A percentile compares a stretch with the other conserved stretches of the same genome.
Conservation (phyloP, 495 filamentous ascomycete genomes). For the Staphylotrichum tortipilum region DNA sequence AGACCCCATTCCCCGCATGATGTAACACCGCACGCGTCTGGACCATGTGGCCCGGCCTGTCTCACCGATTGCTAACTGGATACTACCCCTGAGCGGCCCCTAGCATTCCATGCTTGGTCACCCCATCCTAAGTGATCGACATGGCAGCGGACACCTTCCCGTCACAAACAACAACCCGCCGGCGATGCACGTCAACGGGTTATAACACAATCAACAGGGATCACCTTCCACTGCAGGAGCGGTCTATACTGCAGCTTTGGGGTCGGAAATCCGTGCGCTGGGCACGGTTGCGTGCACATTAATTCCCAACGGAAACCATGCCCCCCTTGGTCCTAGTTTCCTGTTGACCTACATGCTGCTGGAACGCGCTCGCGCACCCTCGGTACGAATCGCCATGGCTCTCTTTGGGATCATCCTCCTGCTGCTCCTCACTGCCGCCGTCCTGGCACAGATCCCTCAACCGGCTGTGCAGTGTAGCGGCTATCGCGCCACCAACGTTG, state of each 20-base stretch:
- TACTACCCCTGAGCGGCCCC: background rate
- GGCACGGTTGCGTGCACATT: too few species aligned
- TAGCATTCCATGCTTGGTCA: background rate
- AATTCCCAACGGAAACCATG: too few species aligned
- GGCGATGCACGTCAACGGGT: background rate
- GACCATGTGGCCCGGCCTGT: background rate
- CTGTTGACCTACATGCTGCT: background rate
- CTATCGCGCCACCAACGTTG: slow-evolving; percentile 59
- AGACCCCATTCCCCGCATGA: background rate
- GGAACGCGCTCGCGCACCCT: too few species aligned
- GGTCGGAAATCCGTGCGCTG: too few species aligned
- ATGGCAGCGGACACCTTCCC: background rate
- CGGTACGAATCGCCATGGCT: background rate
- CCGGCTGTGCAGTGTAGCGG: slow-evolving; percentile 48
- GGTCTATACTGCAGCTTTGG: too few species aligned
- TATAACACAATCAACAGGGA: too few species aligned
- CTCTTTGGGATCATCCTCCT: background rate
- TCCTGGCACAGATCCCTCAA: background rate
- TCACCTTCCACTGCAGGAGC: too few species aligned
- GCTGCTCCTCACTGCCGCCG: background rate
- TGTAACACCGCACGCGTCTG: background rate
- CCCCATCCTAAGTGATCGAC: background rate
- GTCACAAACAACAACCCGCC: background rate
- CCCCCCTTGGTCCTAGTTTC: too few species aligned
- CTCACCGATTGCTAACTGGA: background rate